Evolutionary conservation across 2,329 filamentous ascomycete species (phyloP), one percentile per base, ranked within the genome.

Genomic region (Penicillium vulpinum): DNA sequence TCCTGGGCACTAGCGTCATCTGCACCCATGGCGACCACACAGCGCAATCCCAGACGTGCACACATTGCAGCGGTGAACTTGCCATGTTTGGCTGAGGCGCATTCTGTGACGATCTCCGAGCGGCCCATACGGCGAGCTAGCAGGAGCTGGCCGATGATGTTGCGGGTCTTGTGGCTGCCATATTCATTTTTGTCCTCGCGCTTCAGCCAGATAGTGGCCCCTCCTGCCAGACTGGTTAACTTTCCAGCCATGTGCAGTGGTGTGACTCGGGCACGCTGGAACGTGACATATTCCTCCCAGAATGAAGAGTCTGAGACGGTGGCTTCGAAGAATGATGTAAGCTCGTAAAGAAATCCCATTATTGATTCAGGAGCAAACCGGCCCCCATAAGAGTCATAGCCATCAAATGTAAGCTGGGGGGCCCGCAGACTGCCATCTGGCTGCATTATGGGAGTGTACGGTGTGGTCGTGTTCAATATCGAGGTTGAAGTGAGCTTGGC

Each of bases 341-440:
- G 63, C 51, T 65, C 62, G 45, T 60, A 56, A 7, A 70, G 57
- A 50, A 67, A 64, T 18, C 59, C 61, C 56, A 70, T 67, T 35
- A 69, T 64, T 2, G 67, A 64, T 64, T 70, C 67, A 41, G 67
- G 63, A 26, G 62, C 66, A 36, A 68, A 70, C 54, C 61, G 63
- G 55, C 67, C 67, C 39, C 67, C 67, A 33, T 63, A 70, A 15
- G 56, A 39, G 31, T 67, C 67, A 51, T 67, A 69, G 28, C 62
- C 64, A 51, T 59, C 51, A 16, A 61, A 67, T 54, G 57, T 61
- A 26, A 67, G 55, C 33, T 51, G 62, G 43, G 64, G 64, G 41
- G 64, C 60, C 40, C 36, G 61, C 22, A 66, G 55, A 26, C 48
- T 59, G 16, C 63, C 62, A 59, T 67, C 59, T 54, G 31, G 16